Evolutionary conservation across 106 monocot species (phyloP).

Genomic region (Dioscorea dumetorum): DNA sequence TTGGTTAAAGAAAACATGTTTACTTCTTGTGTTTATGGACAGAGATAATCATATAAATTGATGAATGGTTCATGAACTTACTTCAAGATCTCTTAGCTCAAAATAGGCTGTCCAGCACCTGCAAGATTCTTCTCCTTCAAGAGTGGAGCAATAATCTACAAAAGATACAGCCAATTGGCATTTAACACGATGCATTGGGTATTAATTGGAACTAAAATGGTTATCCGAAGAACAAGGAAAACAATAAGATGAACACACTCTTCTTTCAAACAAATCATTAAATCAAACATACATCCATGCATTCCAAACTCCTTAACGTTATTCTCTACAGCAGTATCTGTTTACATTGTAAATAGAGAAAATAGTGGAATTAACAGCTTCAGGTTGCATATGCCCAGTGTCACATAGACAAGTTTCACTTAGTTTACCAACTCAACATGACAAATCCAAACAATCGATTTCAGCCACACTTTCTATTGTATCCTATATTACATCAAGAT

Average conservation of each 20-base stretch:
- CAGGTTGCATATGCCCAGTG: not conserved
- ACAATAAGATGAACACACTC: too few relatives aligned
- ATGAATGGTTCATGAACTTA: constrained; percentile 8
- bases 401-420: not conserved
- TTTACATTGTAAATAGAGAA: not conserved
- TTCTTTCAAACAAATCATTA: too few relatives aligned
- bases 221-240: too few relatives aligned
- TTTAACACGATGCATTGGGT: too few relatives aligned
- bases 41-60: not conserved
- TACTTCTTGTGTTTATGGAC: not conserved
- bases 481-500: not conserved
- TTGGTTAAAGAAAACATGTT: not conserved
- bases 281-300: too few relatives aligned
- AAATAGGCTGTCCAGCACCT: constrained; percentile 91
- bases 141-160: constrained; percentile 77
- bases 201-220: too few relatives aligned
- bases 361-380: not conserved
- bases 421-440: not conserved
- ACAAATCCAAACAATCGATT: not conserved
- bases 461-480: not conserved
- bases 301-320: too few relatives aligned
- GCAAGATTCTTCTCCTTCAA: constrained; percentile 84
- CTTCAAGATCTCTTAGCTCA: constrained; percentile 83
- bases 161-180: not conserved
- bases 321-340: too few relatives aligned